Conservation (phyloP, 177 flowering plant genomes). For the Vitis hybrid region DNA sequence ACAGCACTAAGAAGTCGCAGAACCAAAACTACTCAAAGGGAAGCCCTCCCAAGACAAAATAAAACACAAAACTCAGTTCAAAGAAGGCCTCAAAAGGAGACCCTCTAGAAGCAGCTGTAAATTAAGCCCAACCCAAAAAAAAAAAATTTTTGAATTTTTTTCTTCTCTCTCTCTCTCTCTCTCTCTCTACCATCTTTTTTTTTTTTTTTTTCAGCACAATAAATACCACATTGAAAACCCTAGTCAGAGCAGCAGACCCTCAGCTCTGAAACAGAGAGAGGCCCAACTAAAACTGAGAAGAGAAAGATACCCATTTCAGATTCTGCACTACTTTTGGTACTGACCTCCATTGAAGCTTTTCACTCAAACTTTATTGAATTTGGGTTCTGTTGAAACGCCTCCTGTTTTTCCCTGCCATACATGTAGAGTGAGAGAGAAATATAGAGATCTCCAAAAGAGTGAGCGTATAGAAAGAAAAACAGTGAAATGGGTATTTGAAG, state of each 20-base stretch:
- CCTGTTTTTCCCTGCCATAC: conserved; percentile 13
- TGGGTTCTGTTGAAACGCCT: conserved; percentile 33
- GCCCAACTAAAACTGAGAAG: conserved; percentile 41
- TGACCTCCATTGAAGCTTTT: conserved; percentile 48
- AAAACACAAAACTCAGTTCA: conserved; percentile 20
- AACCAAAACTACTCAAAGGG: conserved; percentile 12
- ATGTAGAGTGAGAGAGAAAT: conserved; percentile 10
- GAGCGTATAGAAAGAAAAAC: background rate
- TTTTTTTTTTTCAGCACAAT: conserved; percentile 33
- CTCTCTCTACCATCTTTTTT: too few relatives aligned
- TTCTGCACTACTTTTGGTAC: conserved; percentile 55
- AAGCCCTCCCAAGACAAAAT: conserved; percentile 15
- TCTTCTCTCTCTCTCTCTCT: too few relatives aligned
- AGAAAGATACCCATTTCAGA: conserved; percentile 70
- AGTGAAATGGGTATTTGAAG: conserved; percentile 17
- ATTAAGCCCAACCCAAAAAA: conserved; percentile 12
- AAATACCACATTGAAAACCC: conserved; percentile 52
- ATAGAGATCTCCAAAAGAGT: conserved; percentile 5
- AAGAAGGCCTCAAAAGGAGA: conserved; percentile 15
- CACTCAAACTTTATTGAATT: conserved; percentile 31
- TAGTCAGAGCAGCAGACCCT: conserved; percentile 39
- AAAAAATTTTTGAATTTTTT: conserved; percentile 25
- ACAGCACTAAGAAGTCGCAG: conserved; percentile 10
- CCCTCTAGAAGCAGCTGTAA: conserved; percentile 23
- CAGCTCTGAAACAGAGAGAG: conserved; percentile 38